Conservation (phyloP, 2,329 filamentous ascomycete species). For the Chaetomium globosum region DNA sequence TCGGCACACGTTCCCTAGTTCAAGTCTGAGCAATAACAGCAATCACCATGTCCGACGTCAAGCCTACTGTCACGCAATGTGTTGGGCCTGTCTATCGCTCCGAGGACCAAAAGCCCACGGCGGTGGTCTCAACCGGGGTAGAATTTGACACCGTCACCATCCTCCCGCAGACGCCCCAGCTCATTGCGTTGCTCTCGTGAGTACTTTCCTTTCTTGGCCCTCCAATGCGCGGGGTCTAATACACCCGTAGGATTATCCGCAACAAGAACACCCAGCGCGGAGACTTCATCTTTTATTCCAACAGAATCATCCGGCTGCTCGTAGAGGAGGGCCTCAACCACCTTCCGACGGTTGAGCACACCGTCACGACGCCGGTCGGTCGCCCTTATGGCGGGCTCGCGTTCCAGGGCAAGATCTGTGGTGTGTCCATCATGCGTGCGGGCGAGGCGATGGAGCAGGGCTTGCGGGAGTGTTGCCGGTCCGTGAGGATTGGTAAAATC, state of each 20-base stretch:
- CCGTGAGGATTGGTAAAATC: slow-evolving; percentile 98
- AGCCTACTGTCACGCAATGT: slow-evolving; percentile 55
- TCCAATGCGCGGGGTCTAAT: slow-evolving; percentile 21
- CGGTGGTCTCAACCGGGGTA: slow-evolving; percentile 84
- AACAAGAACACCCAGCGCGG: slow-evolving; percentile 86
- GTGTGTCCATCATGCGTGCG: slow-evolving; percentile 96
- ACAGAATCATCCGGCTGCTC: slow-evolving; percentile 92
- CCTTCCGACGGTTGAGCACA: slow-evolving; percentile 84
- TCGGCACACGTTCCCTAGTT: slow-evolving; percentile 20
- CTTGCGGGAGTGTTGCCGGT: slow-evolving; percentile 91
- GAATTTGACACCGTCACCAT: slow-evolving; percentile 85
- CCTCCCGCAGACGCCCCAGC: slow-evolving; percentile 88
- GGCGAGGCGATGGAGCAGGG: slow-evolving; percentile 99
- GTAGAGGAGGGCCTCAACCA: slow-evolving; percentile 98
- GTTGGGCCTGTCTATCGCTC: slow-evolving; percentile 80
- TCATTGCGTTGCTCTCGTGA: slow-evolving; percentile 96
- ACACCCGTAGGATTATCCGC: slow-evolving; percentile 77
- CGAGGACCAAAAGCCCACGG: slow-evolving; percentile 76
- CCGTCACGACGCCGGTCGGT: slow-evolving; percentile 88
- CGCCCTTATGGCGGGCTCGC: slow-evolving; percentile 85
- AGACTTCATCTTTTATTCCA: slow-evolving; percentile 99
- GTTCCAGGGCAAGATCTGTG: slow-evolving; percentile 98
- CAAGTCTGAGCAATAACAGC: background rate
- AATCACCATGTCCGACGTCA: slow-evolving; percentile 43
- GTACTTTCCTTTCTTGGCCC: slow-evolving; percentile 45